phyloP scores from a whole-genome alignment of 768 basidiomycete genomes.

The Paxillus involutus region DNA sequence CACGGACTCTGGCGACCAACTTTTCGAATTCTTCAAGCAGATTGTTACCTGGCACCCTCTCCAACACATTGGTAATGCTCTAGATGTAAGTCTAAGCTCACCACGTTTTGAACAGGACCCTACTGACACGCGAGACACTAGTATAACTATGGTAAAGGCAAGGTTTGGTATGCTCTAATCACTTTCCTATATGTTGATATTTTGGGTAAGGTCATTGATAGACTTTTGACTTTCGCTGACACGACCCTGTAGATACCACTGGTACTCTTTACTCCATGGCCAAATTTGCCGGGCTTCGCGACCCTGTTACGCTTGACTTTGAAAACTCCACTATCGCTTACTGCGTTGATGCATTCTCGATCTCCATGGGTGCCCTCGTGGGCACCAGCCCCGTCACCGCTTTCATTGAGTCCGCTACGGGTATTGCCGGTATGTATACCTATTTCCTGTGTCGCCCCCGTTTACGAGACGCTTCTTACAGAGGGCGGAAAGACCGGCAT shows the following conservation, averaged over 20 bases:
- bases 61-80: conserved; percentile 58
- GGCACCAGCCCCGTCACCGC: conserved; percentile 83
- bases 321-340: conserved; percentile 82
- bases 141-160: conserved; percentile 60
- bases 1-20: conserved; percentile 60
- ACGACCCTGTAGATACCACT: conserved; percentile 34
- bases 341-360: conserved; percentile 79
- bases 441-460: not conserved
- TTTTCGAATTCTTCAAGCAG: conserved; percentile 84
- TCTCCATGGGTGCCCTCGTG: conserved; percentile 78
- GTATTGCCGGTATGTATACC: conserved; percentile 58
- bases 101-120: not conserved
- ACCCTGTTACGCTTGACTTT: conserved; percentile 83
- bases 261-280: conserved; percentile 91
- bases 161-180: conserved; percentile 83
- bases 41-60: conserved; percentile 76
- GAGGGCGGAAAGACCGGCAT: conserved; percentile 91
- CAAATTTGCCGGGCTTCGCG: conserved; percentile 85
- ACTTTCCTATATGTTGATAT: conserved; percentile 92
- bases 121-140: conserved; percentile 23
- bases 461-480: conserved; percentile 22
- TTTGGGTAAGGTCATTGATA: conserved; percentile 47
- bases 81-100: conserved; percentile 50
- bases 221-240: not conserved
- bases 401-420: conserved; percentile 81